Conservation (phyloP, 1,284 basidiomycete species). For the Cerioporus squamosus region DNA sequence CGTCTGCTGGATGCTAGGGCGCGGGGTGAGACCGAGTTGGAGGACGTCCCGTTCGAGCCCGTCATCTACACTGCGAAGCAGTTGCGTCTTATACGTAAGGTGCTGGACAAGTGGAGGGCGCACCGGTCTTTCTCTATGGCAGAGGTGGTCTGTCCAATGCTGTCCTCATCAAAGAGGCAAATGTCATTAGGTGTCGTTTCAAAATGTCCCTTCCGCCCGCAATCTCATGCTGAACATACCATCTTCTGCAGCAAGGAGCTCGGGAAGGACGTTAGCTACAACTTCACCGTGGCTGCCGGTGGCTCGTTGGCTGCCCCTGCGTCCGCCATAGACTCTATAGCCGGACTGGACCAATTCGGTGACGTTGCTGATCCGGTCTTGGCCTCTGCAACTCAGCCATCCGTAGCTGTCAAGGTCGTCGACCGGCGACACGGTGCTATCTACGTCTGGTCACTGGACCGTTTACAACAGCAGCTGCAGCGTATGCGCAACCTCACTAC, state of each 20-base stretch:
- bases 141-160: conserved; percentile 87
- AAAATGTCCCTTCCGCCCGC: not conserved
- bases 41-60: conserved; percentile 70
- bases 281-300: conserved; percentile 89
- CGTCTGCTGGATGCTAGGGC: conserved; percentile 81
- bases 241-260: conserved; percentile 71
- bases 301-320: conserved; percentile 80
- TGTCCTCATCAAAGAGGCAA: conserved; percentile 91
- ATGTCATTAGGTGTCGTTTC: conserved; percentile 79
- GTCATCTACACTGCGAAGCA: conserved; percentile 83
- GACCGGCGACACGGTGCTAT: conserved; percentile 87
- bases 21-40: conserved; percentile 71
- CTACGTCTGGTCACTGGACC: conserved; percentile 92
- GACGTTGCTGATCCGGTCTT: conserved; percentile 85
- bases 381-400: conserved; percentile 76
- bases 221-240: not conserved
- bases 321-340: conserved; percentile 86
- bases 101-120: conserved; percentile 83
- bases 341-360: conserved; percentile 90
- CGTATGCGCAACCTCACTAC: conserved; percentile 94
- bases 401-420: conserved; percentile 89
- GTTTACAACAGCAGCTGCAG: conserved; percentile 86
- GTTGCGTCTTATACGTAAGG: conserved; percentile 78
- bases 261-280: conserved; percentile 86
- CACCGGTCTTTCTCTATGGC: conserved; percentile 91